Evolutionary conservation across 768 basidiomycete genomes (phyloP).

Genomic region (Leucocoprinus birnbaumii): DNA sequence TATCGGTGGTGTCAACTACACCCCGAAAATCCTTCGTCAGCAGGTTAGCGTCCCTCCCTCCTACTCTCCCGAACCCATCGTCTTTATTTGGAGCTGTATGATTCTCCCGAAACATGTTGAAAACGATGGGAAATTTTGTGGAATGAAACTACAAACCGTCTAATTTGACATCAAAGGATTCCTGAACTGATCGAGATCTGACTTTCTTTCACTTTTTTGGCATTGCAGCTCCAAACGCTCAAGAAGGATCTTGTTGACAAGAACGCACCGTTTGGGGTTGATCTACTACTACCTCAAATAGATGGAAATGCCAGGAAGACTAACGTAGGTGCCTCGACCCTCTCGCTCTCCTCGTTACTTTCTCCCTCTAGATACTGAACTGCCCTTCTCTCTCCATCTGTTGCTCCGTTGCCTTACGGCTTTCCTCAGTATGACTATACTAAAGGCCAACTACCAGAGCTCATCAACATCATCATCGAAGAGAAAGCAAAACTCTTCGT

Average conservation of each 20-base stretch:
- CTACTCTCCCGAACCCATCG: no score
- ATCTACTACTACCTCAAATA: slow-evolving; percentile 84
- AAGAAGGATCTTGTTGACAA: slow-evolving; percentile 73
- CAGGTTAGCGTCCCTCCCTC: slow-evolving; percentile 61
- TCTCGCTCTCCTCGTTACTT: background rate
- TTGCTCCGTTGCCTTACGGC: background rate
- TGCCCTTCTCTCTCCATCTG: no score
- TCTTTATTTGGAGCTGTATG: background rate
- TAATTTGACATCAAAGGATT: slow-evolving; percentile 10
- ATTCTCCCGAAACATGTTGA: background rate
- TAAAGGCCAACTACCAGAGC: slow-evolving; percentile 77
- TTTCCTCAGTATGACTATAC: slow-evolving; percentile 77
- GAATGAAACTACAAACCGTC: slow-evolving; percentile 1
- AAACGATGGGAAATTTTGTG: background rate
- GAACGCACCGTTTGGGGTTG: slow-evolving; percentile 86
- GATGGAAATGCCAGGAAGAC: slow-evolving; percentile 89
- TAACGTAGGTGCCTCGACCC: slow-evolving; percentile 55
- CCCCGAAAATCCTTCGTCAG: slow-evolving; percentile 73
- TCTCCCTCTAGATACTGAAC: no score
- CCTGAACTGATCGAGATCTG: slow-evolving; percentile 13
- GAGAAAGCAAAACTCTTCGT: slow-evolving; percentile 89
- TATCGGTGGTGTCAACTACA: slow-evolving; percentile 87
- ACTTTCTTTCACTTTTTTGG: slow-evolving; percentile 11
- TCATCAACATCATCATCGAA: slow-evolving; percentile 90
- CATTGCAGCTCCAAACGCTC: slow-evolving; percentile 59